Base-by-base conservation (phyloP, 345 rosid species). In the Acer negundo region DNA sequence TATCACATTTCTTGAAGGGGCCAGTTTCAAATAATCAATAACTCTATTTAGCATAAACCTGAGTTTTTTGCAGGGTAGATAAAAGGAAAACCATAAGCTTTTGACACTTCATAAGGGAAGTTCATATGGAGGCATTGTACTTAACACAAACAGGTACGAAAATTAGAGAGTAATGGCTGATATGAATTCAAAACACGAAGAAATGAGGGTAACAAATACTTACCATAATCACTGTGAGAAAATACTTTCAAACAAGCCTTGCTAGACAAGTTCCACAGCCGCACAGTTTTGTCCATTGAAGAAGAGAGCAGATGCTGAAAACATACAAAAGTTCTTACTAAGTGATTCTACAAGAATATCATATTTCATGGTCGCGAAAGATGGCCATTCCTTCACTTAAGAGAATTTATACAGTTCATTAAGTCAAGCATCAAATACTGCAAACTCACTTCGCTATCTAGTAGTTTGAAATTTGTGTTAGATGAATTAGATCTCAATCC, bases 241-340 rank as follows among this genome's bases (percentile, higher is more conserved):
- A 92, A 96, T 68, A 90, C 82, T 88, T 93, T 94, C 90, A 94
- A 88, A 85, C 99, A 96, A 59, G 90, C 84, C 85, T 92, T 83
- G 88, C 93, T 91, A 72, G 87, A 86, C 84, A 94, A 84, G 84
- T 90, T 81, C 99, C 99, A 96, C 55, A 96, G 83, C 47, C 98
- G 94, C 78, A 96, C 98, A 11, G 99, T 96, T 85, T 96, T 96
- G 85, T 96, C 99, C 99, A 94, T 96, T 56, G 99, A 96, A 55
- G 99, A 91, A 72, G 99, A 96, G 64, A 96, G 97, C 84, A 94
- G 86, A 64, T 85, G 91, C 98, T 96, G 93, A 75, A 80, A 69
- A 67, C 84, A 84, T 72, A 67, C 6, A 79, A 35, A 59, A 66
- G 47, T 13, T 28, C 62, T 69, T 40, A 73, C 72, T 44, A 59